Percentiles rank a stretch among this genome's conserved stretches.
Conservation (phyloP, 2,329 filamentous ascomycete genomes). For the Fusarium brevicatenulatum region DNA sequence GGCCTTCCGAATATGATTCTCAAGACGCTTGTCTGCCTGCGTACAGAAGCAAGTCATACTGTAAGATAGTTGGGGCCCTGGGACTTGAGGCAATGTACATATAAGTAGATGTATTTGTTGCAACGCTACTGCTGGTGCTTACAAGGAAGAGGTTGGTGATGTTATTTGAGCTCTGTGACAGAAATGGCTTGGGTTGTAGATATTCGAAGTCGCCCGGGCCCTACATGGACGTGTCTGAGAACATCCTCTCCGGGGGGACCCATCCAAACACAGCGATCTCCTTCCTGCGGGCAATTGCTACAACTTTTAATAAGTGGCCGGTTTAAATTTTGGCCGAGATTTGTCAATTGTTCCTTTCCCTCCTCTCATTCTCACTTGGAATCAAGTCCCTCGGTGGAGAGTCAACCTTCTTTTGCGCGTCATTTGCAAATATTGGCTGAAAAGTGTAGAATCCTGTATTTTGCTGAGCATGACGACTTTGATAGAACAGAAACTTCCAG, state of each 20-base stretch:
- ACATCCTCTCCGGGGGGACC: not conserved
- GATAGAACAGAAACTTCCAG: not conserved
- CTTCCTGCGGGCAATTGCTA: not conserved
- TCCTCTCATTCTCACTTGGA: too few species aligned
- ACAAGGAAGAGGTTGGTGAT: not conserved
- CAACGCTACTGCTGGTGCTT: too few species aligned
- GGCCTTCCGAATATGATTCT: too few species aligned
- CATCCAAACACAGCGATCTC: not conserved
- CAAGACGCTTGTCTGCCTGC: too few species aligned
- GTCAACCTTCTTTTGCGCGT: conserved; percentile 22
- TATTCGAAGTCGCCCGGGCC: not conserved
- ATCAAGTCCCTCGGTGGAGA: conserved; percentile 20
- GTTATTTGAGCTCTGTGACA: not conserved
- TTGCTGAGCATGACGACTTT: conserved; percentile 6
- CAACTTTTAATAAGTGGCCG: not conserved
- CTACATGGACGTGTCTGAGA: not conserved
- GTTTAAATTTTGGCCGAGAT: not conserved
- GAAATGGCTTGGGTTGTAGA: not conserved
- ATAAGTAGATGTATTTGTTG: too few species aligned
- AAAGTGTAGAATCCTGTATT: conserved; percentile 52
- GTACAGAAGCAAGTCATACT: too few species aligned
- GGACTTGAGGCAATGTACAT: too few species aligned
- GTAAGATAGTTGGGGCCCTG: too few species aligned
- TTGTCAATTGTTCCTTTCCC: not conserved
- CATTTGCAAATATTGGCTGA: conserved; percentile 47